These are phyloP conservation scores for Xylaria cubensis DNA, from an alignment of 495 filamentous ascomycete genomes.

Conservation along the genomic window DNA sequence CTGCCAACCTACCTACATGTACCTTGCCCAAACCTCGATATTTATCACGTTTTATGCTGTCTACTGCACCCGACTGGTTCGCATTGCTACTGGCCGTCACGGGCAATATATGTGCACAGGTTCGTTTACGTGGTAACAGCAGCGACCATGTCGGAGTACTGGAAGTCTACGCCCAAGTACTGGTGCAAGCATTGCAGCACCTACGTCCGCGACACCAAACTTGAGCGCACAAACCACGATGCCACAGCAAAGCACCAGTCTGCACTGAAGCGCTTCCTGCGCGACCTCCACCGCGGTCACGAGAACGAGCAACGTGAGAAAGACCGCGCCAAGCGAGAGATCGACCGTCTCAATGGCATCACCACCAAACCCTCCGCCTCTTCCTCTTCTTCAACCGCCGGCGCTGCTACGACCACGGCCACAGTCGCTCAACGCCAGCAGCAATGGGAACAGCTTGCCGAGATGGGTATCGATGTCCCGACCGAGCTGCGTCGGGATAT, in stretches of 20 bases:
- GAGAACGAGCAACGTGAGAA: conserved; percentile 79
- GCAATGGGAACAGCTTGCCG: conserved; percentile 85
- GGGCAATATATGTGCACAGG: background rate
- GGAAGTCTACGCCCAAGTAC: conserved; percentile 96
- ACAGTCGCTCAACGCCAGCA: conserved; percentile 75
- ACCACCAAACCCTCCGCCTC: conserved; percentile 54
- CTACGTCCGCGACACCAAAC: conserved; percentile 89
- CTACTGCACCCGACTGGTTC: background rate
- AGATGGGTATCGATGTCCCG: conserved; percentile 85
- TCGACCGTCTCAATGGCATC: conserved; percentile 83
- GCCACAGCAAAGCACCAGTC: conserved; percentile 86
- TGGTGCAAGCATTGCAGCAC: conserved; percentile 98
- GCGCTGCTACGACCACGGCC: conserved; percentile 35
- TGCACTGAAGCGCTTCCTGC: conserved; percentile 86
- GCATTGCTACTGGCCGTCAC: background rate
- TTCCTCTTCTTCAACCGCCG: conserved; percentile 15
- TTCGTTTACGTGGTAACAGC: background rate
- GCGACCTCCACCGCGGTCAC: conserved; percentile 82
- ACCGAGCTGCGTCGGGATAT: conserved; percentile 78
- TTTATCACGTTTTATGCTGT: background rate
- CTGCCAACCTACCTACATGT: background rate
- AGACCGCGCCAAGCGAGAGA: conserved; percentile 81
- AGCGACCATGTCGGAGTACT: conserved; percentile 87
- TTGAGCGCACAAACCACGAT: conserved; percentile 91
- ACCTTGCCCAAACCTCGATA: background rate